A percentile compares a stretch with the other conserved stretches of the same genome.
These are phyloP conservation scores for Fusarium equiseti DNA, from an alignment of 2,329 filamentous ascomycete genomes.

Conservation along the genomic window DNA sequence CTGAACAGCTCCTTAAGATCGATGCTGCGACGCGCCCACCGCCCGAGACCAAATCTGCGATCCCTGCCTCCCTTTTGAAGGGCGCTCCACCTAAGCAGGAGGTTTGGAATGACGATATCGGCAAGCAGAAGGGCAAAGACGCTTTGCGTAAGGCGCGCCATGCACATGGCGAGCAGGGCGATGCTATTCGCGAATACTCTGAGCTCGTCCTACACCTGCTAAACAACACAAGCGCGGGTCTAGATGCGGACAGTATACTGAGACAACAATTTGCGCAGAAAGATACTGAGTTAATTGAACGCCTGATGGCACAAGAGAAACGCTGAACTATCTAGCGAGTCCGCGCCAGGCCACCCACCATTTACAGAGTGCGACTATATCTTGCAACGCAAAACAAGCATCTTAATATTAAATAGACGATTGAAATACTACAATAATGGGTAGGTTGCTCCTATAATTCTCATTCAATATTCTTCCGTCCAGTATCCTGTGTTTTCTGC, in stretches of 20 bases:
- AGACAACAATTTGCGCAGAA: conserved; percentile 60
- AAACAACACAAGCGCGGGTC: conserved; percentile 47
- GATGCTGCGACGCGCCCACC: conserved; percentile 64
- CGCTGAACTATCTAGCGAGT: conserved; percentile 35
- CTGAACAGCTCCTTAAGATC: conserved; percentile 61
- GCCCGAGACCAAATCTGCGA: conserved; percentile 45
- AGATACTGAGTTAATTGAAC: conserved; percentile 63
- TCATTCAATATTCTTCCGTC: conserved; percentile 5
- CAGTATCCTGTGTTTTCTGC: not conserved
- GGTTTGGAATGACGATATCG: conserved; percentile 70
- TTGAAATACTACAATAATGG: conserved; percentile 32
- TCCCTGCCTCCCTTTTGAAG: conserved; percentile 52
- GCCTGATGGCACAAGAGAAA: conserved; percentile 61
- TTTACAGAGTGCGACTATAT: not conserved
- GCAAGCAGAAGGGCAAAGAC: conserved; percentile 67
- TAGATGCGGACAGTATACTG: conserved; percentile 54
- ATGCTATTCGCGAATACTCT: conserved; percentile 71
- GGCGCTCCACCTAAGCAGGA: conserved; percentile 53
- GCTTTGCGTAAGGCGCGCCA: conserved; percentile 64
- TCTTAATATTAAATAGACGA: conserved; percentile 17
- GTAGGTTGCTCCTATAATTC: conserved; percentile 32
- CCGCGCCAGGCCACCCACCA: not conserved
- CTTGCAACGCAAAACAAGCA: not conserved
- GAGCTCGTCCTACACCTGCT: conserved; percentile 67
- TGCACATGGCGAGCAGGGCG: conserved; percentile 65